Conservation (phyloP, 139 green algal species). For the Volvox africanus region DNA sequence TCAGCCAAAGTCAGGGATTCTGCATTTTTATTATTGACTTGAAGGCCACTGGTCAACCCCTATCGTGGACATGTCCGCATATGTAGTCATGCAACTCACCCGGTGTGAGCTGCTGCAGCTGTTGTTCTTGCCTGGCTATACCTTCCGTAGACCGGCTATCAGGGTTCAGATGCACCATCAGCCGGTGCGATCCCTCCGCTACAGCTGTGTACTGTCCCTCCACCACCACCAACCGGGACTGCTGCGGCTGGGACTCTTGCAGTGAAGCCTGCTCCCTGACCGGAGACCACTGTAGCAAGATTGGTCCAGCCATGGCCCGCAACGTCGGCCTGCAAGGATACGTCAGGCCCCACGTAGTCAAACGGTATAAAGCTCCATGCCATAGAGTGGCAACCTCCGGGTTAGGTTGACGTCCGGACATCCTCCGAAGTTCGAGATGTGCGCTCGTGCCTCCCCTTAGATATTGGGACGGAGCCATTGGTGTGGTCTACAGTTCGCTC, state of each 20-base stretch:
- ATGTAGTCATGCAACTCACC: neutral
- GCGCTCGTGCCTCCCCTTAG: too few relatives aligned
- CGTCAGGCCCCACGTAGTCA: neutral
- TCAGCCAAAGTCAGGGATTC: too few relatives aligned
- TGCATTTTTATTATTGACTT: too few relatives aligned
- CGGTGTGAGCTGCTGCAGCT: neutral
- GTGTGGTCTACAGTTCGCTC: too few relatives aligned
- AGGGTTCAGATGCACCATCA: conserved; percentile 25
- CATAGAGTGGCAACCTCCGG: too few relatives aligned
- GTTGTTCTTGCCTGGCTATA: neutral
- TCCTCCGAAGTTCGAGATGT: too few relatives aligned
- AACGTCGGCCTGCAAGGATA: conserved; percentile 2
- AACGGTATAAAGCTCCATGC: neutral
- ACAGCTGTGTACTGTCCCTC: conserved; percentile 45
- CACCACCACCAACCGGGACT: neutral
- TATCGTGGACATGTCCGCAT: too few relatives aligned
- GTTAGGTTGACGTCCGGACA: too few relatives aligned
- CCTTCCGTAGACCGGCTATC: neutral
- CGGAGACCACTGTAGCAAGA: neutral
- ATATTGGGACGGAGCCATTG: too few relatives aligned
- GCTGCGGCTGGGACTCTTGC: neutral
- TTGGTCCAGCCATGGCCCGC: neutral
- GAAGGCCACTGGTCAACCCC: too few relatives aligned
- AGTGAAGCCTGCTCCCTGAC: neutral
- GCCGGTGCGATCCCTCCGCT: neutral